Evolutionary conservation across 139 green algal genomes (phyloP).

Genomic region (Chlamydomonas applanata): DNA sequence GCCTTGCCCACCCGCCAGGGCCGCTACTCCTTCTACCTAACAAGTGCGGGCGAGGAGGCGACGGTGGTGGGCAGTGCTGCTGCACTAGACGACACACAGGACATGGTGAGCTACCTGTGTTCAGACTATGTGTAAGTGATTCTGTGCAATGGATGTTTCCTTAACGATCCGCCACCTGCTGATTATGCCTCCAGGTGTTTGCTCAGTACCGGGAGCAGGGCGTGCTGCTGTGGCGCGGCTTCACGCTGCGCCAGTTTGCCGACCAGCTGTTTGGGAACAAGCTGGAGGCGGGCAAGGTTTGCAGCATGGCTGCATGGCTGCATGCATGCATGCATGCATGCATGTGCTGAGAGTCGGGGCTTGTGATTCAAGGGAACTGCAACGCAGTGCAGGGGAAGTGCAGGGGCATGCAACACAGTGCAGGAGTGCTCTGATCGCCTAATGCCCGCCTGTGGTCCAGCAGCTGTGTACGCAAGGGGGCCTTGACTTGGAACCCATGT

Average conservation of each 20-base stretch:
- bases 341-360: too few relatives aligned
- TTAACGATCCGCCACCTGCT: too few relatives aligned
- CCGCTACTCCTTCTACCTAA: constrained; percentile 95
- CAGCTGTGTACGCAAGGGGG: too few relatives aligned
- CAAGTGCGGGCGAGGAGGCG: constrained; percentile 86
- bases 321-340: too few relatives aligned
- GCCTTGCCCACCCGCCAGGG: constrained; percentile 63
- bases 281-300: constrained; percentile 66
- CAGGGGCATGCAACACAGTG: too few relatives aligned
- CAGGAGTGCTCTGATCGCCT: too few relatives aligned
- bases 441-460: too few relatives aligned
- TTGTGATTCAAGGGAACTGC: too few relatives aligned
- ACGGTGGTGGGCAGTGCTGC: constrained; percentile 79
- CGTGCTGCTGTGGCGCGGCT: constrained; percentile 89
- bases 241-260: constrained; percentile 79
- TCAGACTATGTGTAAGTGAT: background rate
- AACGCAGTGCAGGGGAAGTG: too few relatives aligned
- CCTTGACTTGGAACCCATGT: too few relatives aligned
- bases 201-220: constrained; percentile 93
- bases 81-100: constrained; percentile 57
- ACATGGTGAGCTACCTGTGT: constrained; percentile 54
- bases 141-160: background rate
- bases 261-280: constrained; percentile 79
- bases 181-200: constrained; percentile 70
- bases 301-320: too few relatives aligned